Evolutionary conservation across 768 basidiomycete genomes (phyloP), one percentile per base, ranked within the genome.

Genomic region (Kwoniella sp.): DNA sequence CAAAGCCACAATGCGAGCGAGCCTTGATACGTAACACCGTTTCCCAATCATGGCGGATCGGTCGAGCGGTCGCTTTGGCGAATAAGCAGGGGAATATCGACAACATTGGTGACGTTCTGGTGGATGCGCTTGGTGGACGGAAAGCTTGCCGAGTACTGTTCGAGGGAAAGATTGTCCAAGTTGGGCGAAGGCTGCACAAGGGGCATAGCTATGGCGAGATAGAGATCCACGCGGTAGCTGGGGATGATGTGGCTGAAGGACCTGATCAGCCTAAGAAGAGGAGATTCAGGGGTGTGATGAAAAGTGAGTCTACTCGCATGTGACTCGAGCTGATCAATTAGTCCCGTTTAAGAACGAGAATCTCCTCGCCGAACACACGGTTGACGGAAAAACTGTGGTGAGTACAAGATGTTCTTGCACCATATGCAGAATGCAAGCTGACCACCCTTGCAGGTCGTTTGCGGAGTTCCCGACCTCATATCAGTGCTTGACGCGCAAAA

Each of bases 381-480:
- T 68, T 1, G 51, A 69, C 45, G 68, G 67, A 25, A 31, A 59
- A 29, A 61, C 58, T 4, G 67, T 55, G 65, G 69, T 70, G 47
- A 63, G 68, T 17, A 5, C 17, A 45, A 11, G 41, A 20, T 11
- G 20, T 45, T 9, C 15, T 7, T 45, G 41, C 20, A 9, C 20
- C 41, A 4, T 12, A 1, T 15, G n/a, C 22, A 26, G 41, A 5
- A 26, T 12, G 15, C 37, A 37, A 17, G 52, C 60, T 59, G 56
- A 64, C n/a, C 4, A 22, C 31, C 23, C 23, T 11, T n/a, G n/a
- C 38, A 51, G 66, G 68, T 38, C n/a, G 69, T 0, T 85, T 84
- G 31, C 83, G 52, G 84, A 34, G 88, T 89, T 12, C 88, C 88
- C 2, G 88, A 89, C 74, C 82, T 89, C 26, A 87, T 89, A 59